Evolutionary conservation across 2,329 filamentous ascomycete species (phyloP).

Genomic region (Hymenoscyphus fructigenus): DNA sequence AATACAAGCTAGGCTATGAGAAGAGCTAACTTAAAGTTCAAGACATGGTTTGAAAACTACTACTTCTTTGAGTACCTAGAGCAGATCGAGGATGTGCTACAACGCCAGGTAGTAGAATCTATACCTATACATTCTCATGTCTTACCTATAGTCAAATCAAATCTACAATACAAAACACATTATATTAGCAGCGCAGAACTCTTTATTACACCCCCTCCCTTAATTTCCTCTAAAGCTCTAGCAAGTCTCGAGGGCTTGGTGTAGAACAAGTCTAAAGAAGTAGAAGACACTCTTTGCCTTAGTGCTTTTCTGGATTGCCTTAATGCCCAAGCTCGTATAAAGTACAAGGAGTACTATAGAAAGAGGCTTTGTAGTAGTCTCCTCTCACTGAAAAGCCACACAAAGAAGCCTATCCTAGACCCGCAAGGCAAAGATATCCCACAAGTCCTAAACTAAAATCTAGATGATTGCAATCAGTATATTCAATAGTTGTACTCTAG

Average conservation of each 20-base stretch:
- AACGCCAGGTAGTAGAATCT: not conserved
- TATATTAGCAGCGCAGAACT: not conserved
- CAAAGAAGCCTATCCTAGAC: slow-evolving; percentile 1
- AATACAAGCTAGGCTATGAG: slow-evolving; percentile 4
- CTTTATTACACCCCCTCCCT: not conserved
- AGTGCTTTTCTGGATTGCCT: not conserved
- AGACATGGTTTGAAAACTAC: slow-evolving; percentile 16
- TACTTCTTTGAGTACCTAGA: slow-evolving; percentile 12
- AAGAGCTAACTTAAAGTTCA: slow-evolving; percentile 6
- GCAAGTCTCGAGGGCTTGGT: slow-evolving; percentile 1
- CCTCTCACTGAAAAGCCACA: not conserved
- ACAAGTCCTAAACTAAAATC: not conserved
- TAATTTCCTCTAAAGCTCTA: not conserved
- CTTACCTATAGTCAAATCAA: not conserved
- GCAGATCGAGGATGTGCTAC: slow-evolving; percentile 6
- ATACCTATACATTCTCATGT: not conserved
- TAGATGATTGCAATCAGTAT: slow-evolving; percentile 1
- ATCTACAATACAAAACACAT: not conserved
- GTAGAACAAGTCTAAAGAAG: not conserved
- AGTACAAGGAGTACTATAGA: not conserved
- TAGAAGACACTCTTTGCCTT: not conserved
- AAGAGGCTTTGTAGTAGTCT: not conserved
- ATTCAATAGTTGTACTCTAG: not conserved
- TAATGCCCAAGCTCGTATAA: not conserved
- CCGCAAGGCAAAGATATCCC: not conserved